phyloP scores from a whole-genome alignment of 148 eudicot genomes.

The Silene latifolia region DNA sequence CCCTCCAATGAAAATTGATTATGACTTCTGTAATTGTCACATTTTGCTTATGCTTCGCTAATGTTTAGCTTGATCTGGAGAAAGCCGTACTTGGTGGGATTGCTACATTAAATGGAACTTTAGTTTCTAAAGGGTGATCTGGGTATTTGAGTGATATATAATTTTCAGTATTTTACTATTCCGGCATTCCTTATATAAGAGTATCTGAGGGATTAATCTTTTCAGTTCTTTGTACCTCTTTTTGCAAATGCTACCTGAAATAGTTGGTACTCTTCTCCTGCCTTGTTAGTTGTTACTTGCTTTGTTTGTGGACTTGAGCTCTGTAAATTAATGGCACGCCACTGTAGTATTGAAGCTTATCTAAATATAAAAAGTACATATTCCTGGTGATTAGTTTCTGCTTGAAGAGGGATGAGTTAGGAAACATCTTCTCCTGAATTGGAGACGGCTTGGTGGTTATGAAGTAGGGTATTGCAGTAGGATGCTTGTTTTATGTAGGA shows the following conservation, averaged over 20 bases:
- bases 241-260: neutral
- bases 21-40: neutral
- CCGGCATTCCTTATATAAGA: neutral
- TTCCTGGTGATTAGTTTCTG: neutral
- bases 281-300: neutral
- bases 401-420: neutral
- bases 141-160: neutral
- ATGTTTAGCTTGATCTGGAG: neutral
- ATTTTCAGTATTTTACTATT: neutral
- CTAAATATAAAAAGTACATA: neutral
- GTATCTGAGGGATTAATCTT: neutral
- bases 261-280: neutral
- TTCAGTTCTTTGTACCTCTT: neutral
- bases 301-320: neutral
- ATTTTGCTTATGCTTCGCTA: neutral
- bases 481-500: neutral
- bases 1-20: no score
- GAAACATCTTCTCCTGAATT: slow-evolving; percentile 6
- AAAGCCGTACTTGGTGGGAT: neutral
- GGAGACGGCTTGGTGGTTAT: neutral
- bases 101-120: neutral
- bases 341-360: neutral
- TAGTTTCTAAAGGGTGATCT: neutral
- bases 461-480: neutral
- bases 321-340: neutral